phyloP scores from a whole-genome alignment of 129 eudicot genomes.

The Pittosporum tobira region DNA sequence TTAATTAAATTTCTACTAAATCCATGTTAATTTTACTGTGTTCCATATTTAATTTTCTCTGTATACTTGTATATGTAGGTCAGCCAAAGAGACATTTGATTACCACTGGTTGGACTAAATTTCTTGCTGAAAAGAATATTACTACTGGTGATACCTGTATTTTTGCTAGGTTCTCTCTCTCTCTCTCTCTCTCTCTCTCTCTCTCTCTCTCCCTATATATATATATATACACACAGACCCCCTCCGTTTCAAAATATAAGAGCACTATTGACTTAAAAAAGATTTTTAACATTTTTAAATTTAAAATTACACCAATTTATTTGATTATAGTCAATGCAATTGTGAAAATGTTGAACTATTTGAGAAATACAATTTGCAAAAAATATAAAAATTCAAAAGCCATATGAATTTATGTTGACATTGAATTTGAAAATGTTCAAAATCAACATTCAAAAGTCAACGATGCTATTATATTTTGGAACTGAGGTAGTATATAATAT shows the following conservation, averaged over 20 bases:
- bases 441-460: no score
- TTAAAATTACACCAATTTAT: no score
- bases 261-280: not conserved
- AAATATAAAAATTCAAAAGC: no score
- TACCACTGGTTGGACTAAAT: slow-evolving; percentile 23
- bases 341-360: no score
- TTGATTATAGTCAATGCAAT: no score
- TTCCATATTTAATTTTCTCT: not conserved
- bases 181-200: slow-evolving; percentile 6
- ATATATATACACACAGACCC: not conserved
- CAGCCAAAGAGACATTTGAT: slow-evolving; percentile 22
- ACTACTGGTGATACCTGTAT: slow-evolving; percentile 23
- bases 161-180: slow-evolving; percentile 19
- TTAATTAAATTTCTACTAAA: no score
- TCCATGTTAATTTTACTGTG: not conserved
- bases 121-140: slow-evolving; percentile 18
- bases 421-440: no score
- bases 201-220: slow-evolving; percentile 1
- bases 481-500: no score
- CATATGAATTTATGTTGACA: no score
- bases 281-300: no score
- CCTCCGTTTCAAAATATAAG: not conserved
- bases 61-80: slow-evolving; percentile 12
- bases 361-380: no score
- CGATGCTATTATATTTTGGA: no score